Percentiles rank a stretch among this genome's conserved stretches.
Conservation (phyloP, 352 stramenopile genomes). For the Phytophthora litchii region DNA sequence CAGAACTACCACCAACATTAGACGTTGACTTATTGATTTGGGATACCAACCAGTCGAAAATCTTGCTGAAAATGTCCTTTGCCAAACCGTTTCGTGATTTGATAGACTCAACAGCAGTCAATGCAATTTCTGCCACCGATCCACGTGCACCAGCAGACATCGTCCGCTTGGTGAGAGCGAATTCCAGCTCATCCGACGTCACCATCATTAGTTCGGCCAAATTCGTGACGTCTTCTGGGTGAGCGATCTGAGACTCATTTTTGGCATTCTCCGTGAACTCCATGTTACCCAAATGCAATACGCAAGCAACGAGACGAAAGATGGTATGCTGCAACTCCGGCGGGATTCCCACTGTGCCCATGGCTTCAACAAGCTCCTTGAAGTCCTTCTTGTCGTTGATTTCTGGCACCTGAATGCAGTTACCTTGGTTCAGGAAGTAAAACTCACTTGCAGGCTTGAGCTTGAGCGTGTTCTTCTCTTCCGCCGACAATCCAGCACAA, state of each 20-base stretch:
- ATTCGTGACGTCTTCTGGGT: slow-evolving; percentile 69
- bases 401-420: slow-evolving; percentile 91
- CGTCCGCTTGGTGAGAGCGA: slow-evolving; percentile 89
- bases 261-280: slow-evolving; percentile 90
- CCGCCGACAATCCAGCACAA: slow-evolving; percentile 76
- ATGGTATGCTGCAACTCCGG: slow-evolving; percentile 93
- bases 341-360: slow-evolving; percentile 91
- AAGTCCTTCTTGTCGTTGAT: slow-evolving; percentile 96
- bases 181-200: slow-evolving; percentile 80
- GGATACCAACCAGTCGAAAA: slow-evolving; percentile 97
- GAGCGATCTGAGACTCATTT: slow-evolving; percentile 74
- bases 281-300: slow-evolving; percentile 98
- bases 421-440: slow-evolving; percentile 94
- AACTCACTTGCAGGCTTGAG: slow-evolving; percentile 91
- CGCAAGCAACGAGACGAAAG: slow-evolving; percentile 95
- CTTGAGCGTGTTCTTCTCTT: slow-evolving; percentile 77
- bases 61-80: slow-evolving; percentile 96
- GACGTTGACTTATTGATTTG: slow-evolving; percentile 93
- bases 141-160: slow-evolving; percentile 87
- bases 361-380: slow-evolving; percentile 92
- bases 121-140: slow-evolving; percentile 84
- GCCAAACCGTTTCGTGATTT: slow-evolving; percentile 94
- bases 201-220: slow-evolving; percentile 89
- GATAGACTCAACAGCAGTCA: slow-evolving; percentile 80
- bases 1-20: slow-evolving; percentile 49